Conservation (phyloP, 2,329 filamentous ascomycete species). For the Penicillium decumbens region DNA sequence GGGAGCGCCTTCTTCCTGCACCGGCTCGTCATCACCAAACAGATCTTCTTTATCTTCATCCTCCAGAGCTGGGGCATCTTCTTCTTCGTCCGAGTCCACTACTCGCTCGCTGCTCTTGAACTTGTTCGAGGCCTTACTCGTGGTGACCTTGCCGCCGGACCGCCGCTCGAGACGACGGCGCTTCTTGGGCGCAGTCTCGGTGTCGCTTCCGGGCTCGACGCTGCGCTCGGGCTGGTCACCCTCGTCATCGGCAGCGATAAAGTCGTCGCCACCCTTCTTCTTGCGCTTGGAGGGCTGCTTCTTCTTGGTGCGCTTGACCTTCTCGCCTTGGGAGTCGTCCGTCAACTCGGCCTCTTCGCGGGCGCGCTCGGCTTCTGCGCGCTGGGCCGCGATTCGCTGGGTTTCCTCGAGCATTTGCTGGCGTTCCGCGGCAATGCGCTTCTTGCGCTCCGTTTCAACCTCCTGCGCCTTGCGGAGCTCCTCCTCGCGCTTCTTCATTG, state of each 20-base stretch:
- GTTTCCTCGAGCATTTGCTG: slow-evolving; percentile 74
- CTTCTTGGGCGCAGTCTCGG: slow-evolving; percentile 49
- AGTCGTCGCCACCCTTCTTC: slow-evolving; percentile 52
- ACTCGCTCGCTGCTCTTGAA: slow-evolving; percentile 84
- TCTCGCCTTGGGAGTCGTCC: slow-evolving; percentile 74
- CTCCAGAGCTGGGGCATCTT: slow-evolving; percentile 40
- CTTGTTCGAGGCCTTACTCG: slow-evolving; percentile 47
- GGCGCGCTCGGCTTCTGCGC: slow-evolving; percentile 64
- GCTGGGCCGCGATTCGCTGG: slow-evolving; percentile 64
- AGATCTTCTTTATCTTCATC: slow-evolving; percentile 26
- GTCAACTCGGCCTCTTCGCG: slow-evolving; percentile 73
- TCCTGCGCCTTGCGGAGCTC: slow-evolving; percentile 64
- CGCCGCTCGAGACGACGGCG: slow-evolving; percentile 58
- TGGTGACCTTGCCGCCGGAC: slow-evolving; percentile 32
- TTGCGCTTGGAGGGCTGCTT: slow-evolving; percentile 54
- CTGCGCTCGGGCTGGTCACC: slow-evolving; percentile 33
- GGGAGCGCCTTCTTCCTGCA: slow-evolving; percentile 41
- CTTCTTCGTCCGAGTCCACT: slow-evolving; percentile 62
- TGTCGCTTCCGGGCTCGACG: slow-evolving; percentile 34
- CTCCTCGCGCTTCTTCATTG: slow-evolving; percentile 72
- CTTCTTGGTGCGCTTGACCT: slow-evolving; percentile 63
- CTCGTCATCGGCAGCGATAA: slow-evolving; percentile 42
- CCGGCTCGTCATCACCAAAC: slow-evolving; percentile 37
- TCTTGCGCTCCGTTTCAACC: slow-evolving; percentile 66
- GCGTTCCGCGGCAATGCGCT: slow-evolving; percentile 81